Evolutionary conservation across 1,139 yeast species (phyloP).

Genomic region (Hyphopichia wangnamkhiaoensis): DNA sequence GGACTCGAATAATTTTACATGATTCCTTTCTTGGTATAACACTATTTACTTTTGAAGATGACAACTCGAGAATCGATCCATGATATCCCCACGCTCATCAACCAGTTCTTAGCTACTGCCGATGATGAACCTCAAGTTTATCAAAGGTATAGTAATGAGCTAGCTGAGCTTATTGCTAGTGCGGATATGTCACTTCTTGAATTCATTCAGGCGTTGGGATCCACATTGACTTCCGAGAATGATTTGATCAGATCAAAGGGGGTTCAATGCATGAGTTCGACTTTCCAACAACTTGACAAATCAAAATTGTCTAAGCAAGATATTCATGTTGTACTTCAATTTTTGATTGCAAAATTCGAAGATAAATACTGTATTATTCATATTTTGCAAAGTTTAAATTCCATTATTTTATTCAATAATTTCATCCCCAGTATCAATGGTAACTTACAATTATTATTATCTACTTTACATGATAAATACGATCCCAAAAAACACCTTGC

Average conservation of each 20-base stretch:
- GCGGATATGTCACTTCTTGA: slow-evolving; percentile 30
- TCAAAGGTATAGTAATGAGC: slow-evolving; percentile 19
- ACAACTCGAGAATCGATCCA: not conserved
- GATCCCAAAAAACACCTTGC: slow-evolving; percentile 67
- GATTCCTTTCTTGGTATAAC: not conserved
- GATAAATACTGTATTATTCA: slow-evolving; percentile 59
- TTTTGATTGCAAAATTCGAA: slow-evolving; percentile 63
- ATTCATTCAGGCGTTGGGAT: slow-evolving; percentile 40
- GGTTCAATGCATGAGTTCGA: slow-evolving; percentile 57
- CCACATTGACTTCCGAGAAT: slow-evolving; percentile 67
- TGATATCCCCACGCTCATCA: slow-evolving; percentile 31
- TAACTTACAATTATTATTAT: slow-evolving; percentile 38
- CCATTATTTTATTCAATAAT: slow-evolving; percentile 50
- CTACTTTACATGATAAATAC: slow-evolving; percentile 45
- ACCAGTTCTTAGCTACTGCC: slow-evolving; percentile 34
- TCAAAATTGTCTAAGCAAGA: slow-evolving; percentile 59
- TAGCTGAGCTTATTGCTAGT: slow-evolving; percentile 23
- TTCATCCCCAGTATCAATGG: slow-evolving; percentile 31
- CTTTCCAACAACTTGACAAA: slow-evolving; percentile 39
- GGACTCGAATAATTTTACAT: too few species aligned
- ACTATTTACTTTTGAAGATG: not conserved
- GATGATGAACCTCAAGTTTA: slow-evolving; percentile 21
- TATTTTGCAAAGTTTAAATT: slow-evolving; percentile 56
- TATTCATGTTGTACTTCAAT: slow-evolving; percentile 63
- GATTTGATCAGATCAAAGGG: slow-evolving; percentile 54